A percentile compares a stretch with the other conserved stretches of the same genome.
phyloP scores from a whole-genome alignment of 2,329 filamentous ascomycete genomes.

The Alternaria arborescens region DNA sequence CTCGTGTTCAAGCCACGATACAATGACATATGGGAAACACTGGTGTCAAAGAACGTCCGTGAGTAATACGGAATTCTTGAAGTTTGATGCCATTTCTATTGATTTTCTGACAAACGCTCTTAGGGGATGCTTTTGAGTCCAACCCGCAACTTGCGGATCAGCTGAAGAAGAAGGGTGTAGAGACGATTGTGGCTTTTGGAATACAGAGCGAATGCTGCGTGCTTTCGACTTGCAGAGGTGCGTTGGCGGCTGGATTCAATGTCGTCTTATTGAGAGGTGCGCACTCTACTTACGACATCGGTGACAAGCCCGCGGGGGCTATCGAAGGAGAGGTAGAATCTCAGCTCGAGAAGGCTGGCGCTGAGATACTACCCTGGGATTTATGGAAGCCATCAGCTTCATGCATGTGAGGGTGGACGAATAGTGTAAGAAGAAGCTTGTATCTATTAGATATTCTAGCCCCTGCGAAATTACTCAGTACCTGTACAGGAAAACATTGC shows the following conservation, averaged over 20 bases:
- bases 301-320: not conserved
- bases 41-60: not conserved
- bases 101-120: not conserved
- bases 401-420: not conserved
- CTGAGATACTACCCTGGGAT: not conserved
- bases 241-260: constrained; percentile 11
- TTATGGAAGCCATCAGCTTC: not conserved
- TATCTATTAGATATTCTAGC: too few species aligned
- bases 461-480: too few species aligned
- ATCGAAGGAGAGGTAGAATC: not conserved
- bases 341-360: not conserved
- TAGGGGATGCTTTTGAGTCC: not conserved
- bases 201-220: constrained; percentile 28
- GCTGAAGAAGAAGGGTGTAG: not conserved
- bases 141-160: not conserved
- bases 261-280: not conserved
- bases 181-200: constrained; percentile 17
- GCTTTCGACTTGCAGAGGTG: constrained; percentile 17
- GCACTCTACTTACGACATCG: not conserved
- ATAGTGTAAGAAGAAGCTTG: not conserved
- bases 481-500: too few species aligned
- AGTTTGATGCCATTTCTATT: not conserved
- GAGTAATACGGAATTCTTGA: not conserved
- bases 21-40: not conserved
- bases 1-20: not conserved